Evolutionary conservation across 2,329 filamentous ascomycete genomes (phyloP), one percentile per base, ranked within the genome.

Genomic region (Diaporthe citrichinensis): DNA sequence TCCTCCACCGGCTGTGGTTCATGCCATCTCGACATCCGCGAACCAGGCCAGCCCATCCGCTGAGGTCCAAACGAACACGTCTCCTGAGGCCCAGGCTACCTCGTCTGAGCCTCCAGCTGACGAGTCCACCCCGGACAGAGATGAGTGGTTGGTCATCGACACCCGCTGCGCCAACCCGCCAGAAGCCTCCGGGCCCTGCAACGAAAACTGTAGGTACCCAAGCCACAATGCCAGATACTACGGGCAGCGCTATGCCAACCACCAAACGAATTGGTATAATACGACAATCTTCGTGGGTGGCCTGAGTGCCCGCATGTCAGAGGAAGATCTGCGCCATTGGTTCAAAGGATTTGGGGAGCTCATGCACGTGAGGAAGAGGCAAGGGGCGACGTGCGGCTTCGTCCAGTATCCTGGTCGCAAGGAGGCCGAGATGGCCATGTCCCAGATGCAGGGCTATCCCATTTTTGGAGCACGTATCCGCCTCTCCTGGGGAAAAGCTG

Each of bases 331-430:
- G 12, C 10, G 15, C 62, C 12, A 17, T 7, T 36, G 28, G 44
- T 67, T 51, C 31, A 7, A 65, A 34, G 25, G 61, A 17, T 49
- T 65, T 28, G 61, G 62, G 14, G 62, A 51, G 28, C 62, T 67
- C 44, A 15, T n/a, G 41, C 14, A 67, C 44, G 44, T 51, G 62
- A 67, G 23, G 23, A 67, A 51, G 44, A 25, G 20, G 44, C 4
- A 20, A 15, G 25, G 20, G 5, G 9, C 36, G 28, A 49, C 41
- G 61, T 23, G 41, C 28, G 44, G 20, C 14, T 67, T 67, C 8
- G 41, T 49, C 41, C 61, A 49, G 20, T 65, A 49, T 49, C 1
- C 41, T 65, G 28, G 23, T 20, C 44, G 12, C 6, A 25, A 51
- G 20, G 44, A n/a, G 10, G 44, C 62, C 31, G 44, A 67, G 44